Evolutionary conservation across 2,329 filamentous ascomycete genomes (phyloP), one percentile per base, ranked within the genome.

Genomic region (Colletotrichum tofieldiae): DNA sequence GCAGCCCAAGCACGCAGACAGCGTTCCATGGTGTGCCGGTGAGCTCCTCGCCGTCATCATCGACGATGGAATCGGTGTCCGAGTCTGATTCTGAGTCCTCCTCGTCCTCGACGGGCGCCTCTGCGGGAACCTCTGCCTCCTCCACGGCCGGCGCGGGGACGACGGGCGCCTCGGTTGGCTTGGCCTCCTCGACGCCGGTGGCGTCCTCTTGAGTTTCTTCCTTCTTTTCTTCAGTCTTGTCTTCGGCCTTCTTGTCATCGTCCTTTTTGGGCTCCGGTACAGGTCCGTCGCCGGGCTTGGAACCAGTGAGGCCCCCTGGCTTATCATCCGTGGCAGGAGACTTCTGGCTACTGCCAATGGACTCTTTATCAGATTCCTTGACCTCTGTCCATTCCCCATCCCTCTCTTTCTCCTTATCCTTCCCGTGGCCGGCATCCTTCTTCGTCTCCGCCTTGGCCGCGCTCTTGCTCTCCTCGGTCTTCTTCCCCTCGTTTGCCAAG

Each of bases 1-100:
- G 76, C 16, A 84, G 76, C 11, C 82, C 82, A 49, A 84, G 75
- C 12, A 84, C 82, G 62, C 81, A 83, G 32, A 84, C 82, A n/a
- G 83, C 81, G 51, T 84, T 84, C 83, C 83, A 84, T 1, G 80
- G 80, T 12, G 77, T 72, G 8, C 75, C 75, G 3, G 71, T 43
- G 8, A 43, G 59, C 8, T 67, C 71, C 5, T 75, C 68, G 23
- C 76, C 74, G 1, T 75, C 73, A 12, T 76, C 74, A 3, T 45
- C 51, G 18, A 41, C 51, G 5, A 12, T 18, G 7, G 64, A 47
- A 52, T 67, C 71, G n/a, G 51, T 16, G 6, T 73, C 67, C 0
- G 60, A 52, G 16, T 72, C 72, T 11, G 64, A 52, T 4, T 74
- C 72, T 5, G 66, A 73, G 14, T 54, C 63, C 29, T 66, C 71